Base-by-base conservation (phyloP, 2,329 filamentous ascomycete species). In the Pezizomycotina sp. region DNA sequence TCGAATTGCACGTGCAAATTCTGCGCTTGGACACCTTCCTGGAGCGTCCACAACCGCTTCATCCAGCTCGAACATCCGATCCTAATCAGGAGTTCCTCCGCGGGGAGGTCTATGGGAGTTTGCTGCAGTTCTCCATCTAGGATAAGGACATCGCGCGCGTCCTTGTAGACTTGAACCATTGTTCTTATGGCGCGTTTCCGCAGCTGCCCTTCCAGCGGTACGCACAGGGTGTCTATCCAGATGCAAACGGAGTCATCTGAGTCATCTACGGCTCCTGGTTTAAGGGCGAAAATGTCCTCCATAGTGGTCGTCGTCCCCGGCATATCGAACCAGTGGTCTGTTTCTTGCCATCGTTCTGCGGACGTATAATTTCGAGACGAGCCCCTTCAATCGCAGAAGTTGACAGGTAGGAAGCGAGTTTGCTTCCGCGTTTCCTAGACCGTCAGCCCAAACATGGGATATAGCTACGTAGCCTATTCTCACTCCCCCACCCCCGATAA, bases 371-470 rank as follows among this genome's bases (percentile, higher is more conserved):
- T 35, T 12, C 14, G 40, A 31, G 3, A 34, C 34, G 9, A 45
- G 36, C 3, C 31, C 24, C 20, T 45, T 36, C 4, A 43, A 33
- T 18, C 35, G 28, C 20, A 23, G 27, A 5, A 47, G 32, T 28
- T 47, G 45, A 20, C 45, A 47, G n/a, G 29, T 22, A 5, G 45
- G 43, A 21, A 47, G 42, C 18, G 38, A 40, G 30, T 46, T 46
- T n/a, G 22, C 30, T 6, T 13, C 18, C 8, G 38, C 39, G 15
- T 46, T 47, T 9, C 45, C 45, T 13, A 47, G 30, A 9, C 45
- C 45, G n/a, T 47, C 42, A 5, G 45, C 41, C 45, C 45, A 47
- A 10, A 46, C 45, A 21, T 47, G 45, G 9, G 45, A 47, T 13
- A 47, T 26, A 12, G 45, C 45, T 20, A 47, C 31, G 37, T 45